phyloP scores from a whole-genome alignment of 768 basidiomycete genomes.

The Rhizopogon salebrosus region DNA sequence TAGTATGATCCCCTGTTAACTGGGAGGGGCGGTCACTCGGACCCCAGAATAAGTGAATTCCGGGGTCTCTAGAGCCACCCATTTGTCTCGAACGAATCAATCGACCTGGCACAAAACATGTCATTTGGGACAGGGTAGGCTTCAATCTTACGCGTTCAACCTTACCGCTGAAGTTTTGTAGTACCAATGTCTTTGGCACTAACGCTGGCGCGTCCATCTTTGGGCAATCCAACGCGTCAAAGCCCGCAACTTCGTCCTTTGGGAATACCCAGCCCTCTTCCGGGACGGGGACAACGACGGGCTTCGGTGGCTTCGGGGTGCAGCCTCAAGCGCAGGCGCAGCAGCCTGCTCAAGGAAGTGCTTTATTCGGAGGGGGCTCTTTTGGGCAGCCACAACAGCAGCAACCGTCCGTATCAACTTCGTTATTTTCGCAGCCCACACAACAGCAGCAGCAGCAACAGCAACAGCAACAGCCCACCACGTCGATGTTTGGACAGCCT shows the following conservation, averaged over 20 bases:
- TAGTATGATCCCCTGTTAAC: too few relatives aligned
- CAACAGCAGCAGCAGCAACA: slow-evolving; percentile 16
- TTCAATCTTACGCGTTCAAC: not conserved
- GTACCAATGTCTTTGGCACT: not conserved
- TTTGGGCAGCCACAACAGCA: slow-evolving; percentile 13
- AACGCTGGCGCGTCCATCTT: not conserved
- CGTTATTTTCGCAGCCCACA: slow-evolving; percentile 23
- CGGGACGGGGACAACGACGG: slow-evolving; percentile 6
- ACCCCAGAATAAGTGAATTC: too few relatives aligned
- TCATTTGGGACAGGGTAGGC: not conserved
- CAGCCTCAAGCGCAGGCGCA: slow-evolving; percentile 22
- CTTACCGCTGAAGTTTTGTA: not conserved
- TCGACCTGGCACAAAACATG: not conserved
- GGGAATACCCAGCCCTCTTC: slow-evolving; percentile 18
- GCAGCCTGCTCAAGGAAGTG: slow-evolving; percentile 17
- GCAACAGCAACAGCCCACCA: slow-evolving; percentile 30
- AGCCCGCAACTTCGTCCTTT: slow-evolving; percentile 20
- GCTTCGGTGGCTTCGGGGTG: slow-evolving; percentile 28
- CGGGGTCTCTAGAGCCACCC: too few relatives aligned
- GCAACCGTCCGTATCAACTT: slow-evolving; percentile 20
- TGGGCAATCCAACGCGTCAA: not conserved
- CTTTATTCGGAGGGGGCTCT: slow-evolving; percentile 12
- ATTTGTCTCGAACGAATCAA: not conserved
- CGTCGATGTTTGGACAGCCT: slow-evolving; percentile 34
- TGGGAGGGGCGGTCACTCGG: too few relatives aligned